phyloP scores from a whole-genome alignment of 495 filamentous ascomycete species.

The Xylaria grammica region DNA sequence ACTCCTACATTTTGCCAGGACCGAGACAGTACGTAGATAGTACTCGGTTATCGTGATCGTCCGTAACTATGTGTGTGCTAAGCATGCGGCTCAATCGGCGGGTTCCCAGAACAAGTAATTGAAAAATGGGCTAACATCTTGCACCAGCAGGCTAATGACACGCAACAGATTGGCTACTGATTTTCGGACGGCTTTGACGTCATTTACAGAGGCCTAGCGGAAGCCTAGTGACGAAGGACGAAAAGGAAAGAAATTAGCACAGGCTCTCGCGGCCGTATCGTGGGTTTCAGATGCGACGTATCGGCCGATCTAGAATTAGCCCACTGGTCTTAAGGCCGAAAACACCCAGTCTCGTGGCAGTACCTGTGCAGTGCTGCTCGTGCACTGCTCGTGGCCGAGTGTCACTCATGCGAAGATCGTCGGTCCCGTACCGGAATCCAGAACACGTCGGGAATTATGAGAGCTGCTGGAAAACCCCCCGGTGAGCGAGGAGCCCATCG shows the following conservation, averaged over 20 bases:
- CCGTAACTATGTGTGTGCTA: neutral
- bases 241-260: too few relatives aligned
- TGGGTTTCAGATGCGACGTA: too few relatives aligned
- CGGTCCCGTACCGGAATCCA: neutral
- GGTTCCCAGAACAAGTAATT: constrained; percentile 8
- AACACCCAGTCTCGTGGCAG: too few relatives aligned
- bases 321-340: too few relatives aligned
- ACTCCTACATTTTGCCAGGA: neutral
- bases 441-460: neutral
- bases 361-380: too few relatives aligned
- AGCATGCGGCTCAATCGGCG: constrained; percentile 7
- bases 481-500: constrained; percentile 9
- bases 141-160: neutral
- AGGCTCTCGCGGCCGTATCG: too few relatives aligned
- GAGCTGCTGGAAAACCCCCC: neutral
- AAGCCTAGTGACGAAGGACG: too few relatives aligned
- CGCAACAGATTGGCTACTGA: neutral
- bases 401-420: constrained; percentile 3
- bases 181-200: neutral
- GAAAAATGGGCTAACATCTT: constrained; percentile 3
- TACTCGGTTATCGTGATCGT: neutral
- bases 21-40: too few relatives aligned
- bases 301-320: too few relatives aligned
- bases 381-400: neutral
- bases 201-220: too few relatives aligned